phyloP scores from a whole-genome alignment of 2,329 filamentous ascomycete genomes.

The Aspergillus carbonarius region DNA sequence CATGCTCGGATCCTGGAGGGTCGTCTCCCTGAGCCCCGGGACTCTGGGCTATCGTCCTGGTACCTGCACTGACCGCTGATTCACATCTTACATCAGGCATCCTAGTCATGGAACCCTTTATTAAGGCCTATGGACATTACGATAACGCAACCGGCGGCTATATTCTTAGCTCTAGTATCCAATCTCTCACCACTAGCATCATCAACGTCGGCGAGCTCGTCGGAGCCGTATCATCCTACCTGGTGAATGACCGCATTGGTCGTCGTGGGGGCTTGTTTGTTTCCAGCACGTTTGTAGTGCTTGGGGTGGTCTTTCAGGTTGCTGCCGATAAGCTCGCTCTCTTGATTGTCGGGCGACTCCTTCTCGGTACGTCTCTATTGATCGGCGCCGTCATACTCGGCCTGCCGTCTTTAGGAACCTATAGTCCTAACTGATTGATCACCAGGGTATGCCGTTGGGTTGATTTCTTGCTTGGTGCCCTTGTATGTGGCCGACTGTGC shows the following conservation, averaged over 20 bases:
- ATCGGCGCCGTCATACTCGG: neutral
- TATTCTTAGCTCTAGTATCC: neutral
- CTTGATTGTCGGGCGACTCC: neutral
- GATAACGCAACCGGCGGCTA: neutral
- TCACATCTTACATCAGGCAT: neutral
- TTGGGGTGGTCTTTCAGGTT: neutral
- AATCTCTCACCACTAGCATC: slow-evolving; percentile 1
- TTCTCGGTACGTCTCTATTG: neutral
- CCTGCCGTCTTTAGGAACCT: neutral
- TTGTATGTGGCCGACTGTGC: slow-evolving; percentile 4
- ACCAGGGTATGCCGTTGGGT: neutral
- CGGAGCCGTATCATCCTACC: slow-evolving; percentile 1
- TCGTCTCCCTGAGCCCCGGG: too few relatives aligned
- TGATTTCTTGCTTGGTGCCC: neutral
- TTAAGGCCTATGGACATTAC: slow-evolving; percentile 1
- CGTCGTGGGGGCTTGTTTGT: slow-evolving; percentile 1
- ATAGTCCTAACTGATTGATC: neutral
- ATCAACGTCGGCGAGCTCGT: slow-evolving; percentile 4
- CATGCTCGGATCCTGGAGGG: neutral
- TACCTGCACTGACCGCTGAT: neutral
- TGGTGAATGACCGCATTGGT: neutral
- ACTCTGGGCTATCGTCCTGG: too few relatives aligned
- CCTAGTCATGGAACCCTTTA: slow-evolving; percentile 2
- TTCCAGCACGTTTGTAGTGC: neutral
- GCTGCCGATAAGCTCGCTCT: neutral